Percentiles rank a stretch among this genome's conserved stretches.
phyloP scores from a whole-genome alignment of 1,284 basidiomycete species.

The Polyporus tsugae region DNA sequence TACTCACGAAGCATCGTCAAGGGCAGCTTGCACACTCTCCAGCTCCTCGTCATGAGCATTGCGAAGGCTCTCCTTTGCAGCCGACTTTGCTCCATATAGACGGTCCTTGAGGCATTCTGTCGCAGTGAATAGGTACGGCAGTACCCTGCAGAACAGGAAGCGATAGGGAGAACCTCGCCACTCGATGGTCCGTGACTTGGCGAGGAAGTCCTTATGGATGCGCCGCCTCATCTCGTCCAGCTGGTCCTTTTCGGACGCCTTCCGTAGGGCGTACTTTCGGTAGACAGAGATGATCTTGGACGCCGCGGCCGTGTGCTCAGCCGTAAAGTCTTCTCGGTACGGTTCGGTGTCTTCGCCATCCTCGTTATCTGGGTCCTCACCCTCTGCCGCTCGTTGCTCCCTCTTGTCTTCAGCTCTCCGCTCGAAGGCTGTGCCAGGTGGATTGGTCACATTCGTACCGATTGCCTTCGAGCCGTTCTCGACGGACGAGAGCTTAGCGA shows the following conservation, averaged over 20 bases:
- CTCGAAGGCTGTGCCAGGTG: neutral
- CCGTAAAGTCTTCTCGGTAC: slow-evolving; percentile 35
- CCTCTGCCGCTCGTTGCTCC: neutral
- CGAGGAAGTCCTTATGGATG: slow-evolving; percentile 39
- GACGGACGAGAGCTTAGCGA: slow-evolving; percentile 42
- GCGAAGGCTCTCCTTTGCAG: slow-evolving; percentile 44
- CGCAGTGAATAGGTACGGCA: slow-evolving; percentile 56
- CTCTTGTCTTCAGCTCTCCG: neutral
- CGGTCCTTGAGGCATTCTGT: slow-evolving; percentile 46
- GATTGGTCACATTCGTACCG: neutral
- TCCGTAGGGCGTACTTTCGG: slow-evolving; percentile 37
- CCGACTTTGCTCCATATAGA: slow-evolving; percentile 42
- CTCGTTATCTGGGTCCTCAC: neutral
- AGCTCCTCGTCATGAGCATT: slow-evolving; percentile 41
- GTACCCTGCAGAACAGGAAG: slow-evolving; percentile 54
- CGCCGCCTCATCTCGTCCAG: slow-evolving; percentile 17
- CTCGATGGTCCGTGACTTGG: slow-evolving; percentile 39
- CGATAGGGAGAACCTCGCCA: slow-evolving; percentile 49
- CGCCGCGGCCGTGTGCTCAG: slow-evolving; percentile 42
- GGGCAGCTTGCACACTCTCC: slow-evolving; percentile 44
- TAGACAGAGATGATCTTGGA: slow-evolving; percentile 43
- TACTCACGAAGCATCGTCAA: slow-evolving; percentile 24
- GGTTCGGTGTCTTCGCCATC: slow-evolving; percentile 8
- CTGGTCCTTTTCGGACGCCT: slow-evolving; percentile 12
- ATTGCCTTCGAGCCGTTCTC: slow-evolving; percentile 29